A percentile compares a stretch with the other conserved stretches of the same genome.
phyloP scores from a whole-genome alignment of 1,284 basidiomycete genomes.

The Microbotryomycetes sp. region DNA sequence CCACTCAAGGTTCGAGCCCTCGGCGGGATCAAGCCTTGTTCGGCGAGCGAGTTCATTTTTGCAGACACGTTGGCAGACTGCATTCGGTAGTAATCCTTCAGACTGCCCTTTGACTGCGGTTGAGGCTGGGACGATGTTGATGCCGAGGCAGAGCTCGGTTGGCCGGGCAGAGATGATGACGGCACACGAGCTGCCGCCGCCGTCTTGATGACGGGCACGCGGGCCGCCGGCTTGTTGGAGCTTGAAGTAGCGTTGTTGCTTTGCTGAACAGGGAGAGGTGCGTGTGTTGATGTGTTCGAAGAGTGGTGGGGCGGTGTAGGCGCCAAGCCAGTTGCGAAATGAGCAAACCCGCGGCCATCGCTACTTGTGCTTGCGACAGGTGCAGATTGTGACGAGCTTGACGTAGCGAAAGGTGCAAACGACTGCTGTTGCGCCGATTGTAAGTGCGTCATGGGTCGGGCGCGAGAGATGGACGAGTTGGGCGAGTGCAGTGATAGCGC shows the following conservation, averaged over 20 bases:
- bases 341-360: background rate
- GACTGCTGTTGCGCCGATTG: background rate
- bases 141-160: background rate
- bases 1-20: background rate
- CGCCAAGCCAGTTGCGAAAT: background rate
- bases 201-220: slow-evolving; percentile 23
- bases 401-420: background rate
- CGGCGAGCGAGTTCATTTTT: background rate
- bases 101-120: background rate
- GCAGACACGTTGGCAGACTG: slow-evolving; percentile 3
- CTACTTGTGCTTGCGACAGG: background rate
- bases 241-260: background rate
- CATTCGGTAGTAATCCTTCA: slow-evolving; percentile 5
- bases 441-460: background rate
- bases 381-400: background rate
- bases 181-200: slow-evolving; percentile 4
- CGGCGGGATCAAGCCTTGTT: background rate
- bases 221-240: background rate
- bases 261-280: background rate
- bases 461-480: background rate
- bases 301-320: background rate
- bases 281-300: background rate
- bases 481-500: background rate
- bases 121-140: background rate
- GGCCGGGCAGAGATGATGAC: slow-evolving; percentile 4